Conservation (phyloP, 2,329 filamentous ascomycete species). For the Exophiala bonariae region DNA sequence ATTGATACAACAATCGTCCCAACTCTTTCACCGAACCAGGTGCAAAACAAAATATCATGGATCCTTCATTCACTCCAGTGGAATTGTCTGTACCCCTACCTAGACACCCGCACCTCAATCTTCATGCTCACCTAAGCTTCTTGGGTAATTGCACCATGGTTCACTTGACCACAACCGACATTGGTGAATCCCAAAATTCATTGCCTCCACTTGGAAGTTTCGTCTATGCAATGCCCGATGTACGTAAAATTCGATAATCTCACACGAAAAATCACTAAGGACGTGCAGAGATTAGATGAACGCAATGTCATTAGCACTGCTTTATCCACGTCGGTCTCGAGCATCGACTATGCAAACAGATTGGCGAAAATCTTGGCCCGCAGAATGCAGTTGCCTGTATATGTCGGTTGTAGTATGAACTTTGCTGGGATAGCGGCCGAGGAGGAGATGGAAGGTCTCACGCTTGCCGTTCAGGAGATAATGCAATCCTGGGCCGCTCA, state of each 20-base stretch:
- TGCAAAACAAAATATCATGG: slow-evolving; percentile 18
- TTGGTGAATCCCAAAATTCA: slow-evolving; percentile 40
- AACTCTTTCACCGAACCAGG: too few species aligned
- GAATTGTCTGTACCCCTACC: slow-evolving; percentile 61
- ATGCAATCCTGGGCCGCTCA: slow-evolving; percentile 40
- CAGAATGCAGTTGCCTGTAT: slow-evolving; percentile 72
- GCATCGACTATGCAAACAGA: slow-evolving; percentile 82
- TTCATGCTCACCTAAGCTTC: slow-evolving; percentile 60
- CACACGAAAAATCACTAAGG: slow-evolving; percentile 16
- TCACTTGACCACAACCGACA: slow-evolving; percentile 57
- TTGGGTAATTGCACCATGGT: slow-evolving; percentile 54
- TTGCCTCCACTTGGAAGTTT: slow-evolving; percentile 75
- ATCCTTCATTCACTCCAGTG: slow-evolving; percentile 42
- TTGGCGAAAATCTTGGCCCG: slow-evolving; percentile 81
- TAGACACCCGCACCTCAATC: slow-evolving; percentile 55
- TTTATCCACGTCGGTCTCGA: slow-evolving; percentile 73
- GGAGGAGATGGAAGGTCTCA: slow-evolving; percentile 91
- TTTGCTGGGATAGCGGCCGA: slow-evolving; percentile 79
- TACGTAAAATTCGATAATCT: slow-evolving; percentile 44
- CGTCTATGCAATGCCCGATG: slow-evolving; percentile 90
- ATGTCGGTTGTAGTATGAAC: slow-evolving; percentile 85
- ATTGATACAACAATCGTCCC: too few species aligned
- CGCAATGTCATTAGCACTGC: slow-evolving; percentile 65
- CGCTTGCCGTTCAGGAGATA: slow-evolving; percentile 70
- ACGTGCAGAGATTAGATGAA: slow-evolving; percentile 39